phyloP scores from a whole-genome alignment of 163 green algal genomes.

The Scenedesmus sp. region DNA sequence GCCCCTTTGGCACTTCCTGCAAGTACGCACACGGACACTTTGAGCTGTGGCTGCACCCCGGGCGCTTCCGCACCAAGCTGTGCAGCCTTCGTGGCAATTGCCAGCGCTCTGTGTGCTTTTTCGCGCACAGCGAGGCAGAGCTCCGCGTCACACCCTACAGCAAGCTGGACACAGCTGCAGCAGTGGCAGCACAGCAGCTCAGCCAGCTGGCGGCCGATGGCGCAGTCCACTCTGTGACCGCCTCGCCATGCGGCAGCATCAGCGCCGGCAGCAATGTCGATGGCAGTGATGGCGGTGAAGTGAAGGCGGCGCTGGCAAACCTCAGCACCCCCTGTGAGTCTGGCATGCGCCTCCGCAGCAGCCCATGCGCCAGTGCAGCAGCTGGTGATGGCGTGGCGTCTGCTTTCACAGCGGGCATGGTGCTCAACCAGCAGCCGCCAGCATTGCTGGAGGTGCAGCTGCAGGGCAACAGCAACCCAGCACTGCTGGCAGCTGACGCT shows the following conservation, averaged over 20 bases:
- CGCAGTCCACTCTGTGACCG: background rate
- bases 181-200: slow-evolving; percentile 31
- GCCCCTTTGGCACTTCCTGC: slow-evolving; percentile 83
- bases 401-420: slow-evolving; percentile 16
- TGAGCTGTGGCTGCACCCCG: slow-evolving; percentile 93
- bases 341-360: background rate
- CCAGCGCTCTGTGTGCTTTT: slow-evolving; percentile 84
- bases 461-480: background rate
- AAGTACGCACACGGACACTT: slow-evolving; percentile 93
- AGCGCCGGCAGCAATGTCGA: background rate
- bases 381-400: background rate
- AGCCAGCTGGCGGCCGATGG: slow-evolving; percentile 1
- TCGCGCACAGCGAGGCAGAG: slow-evolving; percentile 80
- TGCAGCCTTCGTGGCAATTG: slow-evolving; percentile 84
- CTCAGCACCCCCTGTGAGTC: slow-evolving; percentile 26
- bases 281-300: slow-evolving; percentile 1
- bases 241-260: background rate
- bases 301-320: background rate
- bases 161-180: slow-evolving; percentile 37
- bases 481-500: background rate
- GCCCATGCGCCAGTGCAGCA: background rate
- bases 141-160: slow-evolving; percentile 60
- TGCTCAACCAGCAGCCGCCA: background rate
- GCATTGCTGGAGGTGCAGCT: slow-evolving; percentile 36
- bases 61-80: slow-evolving; percentile 84